Evolutionary conservation across 257 asterid species (phyloP).

Genomic region (Solanum pinnatisectum): DNA sequence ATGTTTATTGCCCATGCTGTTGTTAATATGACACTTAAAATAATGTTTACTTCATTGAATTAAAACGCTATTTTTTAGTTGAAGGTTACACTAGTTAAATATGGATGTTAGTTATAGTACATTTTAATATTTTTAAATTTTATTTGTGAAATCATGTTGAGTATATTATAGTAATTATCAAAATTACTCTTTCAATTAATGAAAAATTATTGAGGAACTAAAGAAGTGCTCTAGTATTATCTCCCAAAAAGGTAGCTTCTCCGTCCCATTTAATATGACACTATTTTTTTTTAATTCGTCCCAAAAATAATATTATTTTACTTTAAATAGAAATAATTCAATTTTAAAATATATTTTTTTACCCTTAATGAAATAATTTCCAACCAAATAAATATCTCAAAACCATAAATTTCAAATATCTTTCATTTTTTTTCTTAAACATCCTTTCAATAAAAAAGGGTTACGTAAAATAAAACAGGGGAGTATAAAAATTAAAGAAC

Average conservation of each 20-base stretch:
- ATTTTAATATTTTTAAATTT: not conserved
- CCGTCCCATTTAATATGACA: too few species aligned
- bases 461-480: too few species aligned
- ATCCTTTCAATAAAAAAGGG: too few species aligned
- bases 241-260: not conserved
- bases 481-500: not conserved
- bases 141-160: too few species aligned
- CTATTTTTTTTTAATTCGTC: too few species aligned
- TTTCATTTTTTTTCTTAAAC: too few species aligned
- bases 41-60: not conserved
- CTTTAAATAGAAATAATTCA: too few species aligned
- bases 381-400: fast-evolving
- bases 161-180: too few species aligned
- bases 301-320: too few species aligned
- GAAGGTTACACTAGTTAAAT: not conserved
- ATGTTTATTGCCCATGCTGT: not conserved
- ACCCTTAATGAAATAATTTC: too few species aligned
- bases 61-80: not conserved
- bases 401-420: too few species aligned
- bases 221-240: not conserved
- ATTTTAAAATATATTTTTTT: too few species aligned
- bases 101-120: not conserved
- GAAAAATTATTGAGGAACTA: not conserved
- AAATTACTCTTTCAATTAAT: not conserved
- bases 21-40: not conserved